Evolutionary conservation across 2,329 filamentous ascomycete species (phyloP).

Genomic region (Xylariaceae sp.): DNA sequence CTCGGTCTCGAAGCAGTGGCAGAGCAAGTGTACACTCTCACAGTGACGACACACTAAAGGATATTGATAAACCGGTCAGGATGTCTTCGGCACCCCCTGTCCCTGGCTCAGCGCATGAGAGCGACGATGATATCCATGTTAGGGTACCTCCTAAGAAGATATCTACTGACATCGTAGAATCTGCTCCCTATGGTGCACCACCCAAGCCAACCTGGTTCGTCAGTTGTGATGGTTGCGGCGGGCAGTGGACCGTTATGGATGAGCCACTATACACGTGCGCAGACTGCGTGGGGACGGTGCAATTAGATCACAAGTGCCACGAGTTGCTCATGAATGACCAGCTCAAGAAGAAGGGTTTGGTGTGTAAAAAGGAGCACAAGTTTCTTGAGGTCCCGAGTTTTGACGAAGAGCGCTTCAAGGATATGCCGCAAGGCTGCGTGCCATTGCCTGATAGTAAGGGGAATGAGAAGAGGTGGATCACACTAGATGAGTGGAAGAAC

Average conservation of each 20-base stretch:
- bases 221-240: slow-evolving; percentile 36
- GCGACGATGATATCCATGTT: not conserved
- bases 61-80: slow-evolving; percentile 1
- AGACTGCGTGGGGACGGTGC: slow-evolving; percentile 34
- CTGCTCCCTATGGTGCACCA: slow-evolving; percentile 15
- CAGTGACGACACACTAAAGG: not conserved
- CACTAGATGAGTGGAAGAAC: slow-evolving; percentile 37
- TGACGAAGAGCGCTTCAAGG: slow-evolving; percentile 29
- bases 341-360: slow-evolving; percentile 27
- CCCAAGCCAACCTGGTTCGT: slow-evolving; percentile 33
- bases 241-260: slow-evolving; percentile 34
- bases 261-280: slow-evolving; percentile 36
- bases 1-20: not conserved
- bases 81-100: slow-evolving; percentile 6
- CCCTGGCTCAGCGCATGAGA: not conserved
- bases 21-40: not conserved
- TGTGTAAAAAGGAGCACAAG: slow-evolving; percentile 34
- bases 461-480: slow-evolving; percentile 34
- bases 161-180: slow-evolving; percentile 13
- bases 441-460: slow-evolving; percentile 30
- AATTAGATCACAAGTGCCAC: slow-evolving; percentile 34
- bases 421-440: slow-evolving; percentile 32
- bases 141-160: slow-evolving; percentile 8
- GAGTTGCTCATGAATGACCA: slow-evolving; percentile 28
- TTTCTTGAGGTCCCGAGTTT: slow-evolving; percentile 35